A percentile compares a stretch with the other conserved stretches of the same genome.
Evolutionary conservation across 129 eudicot species (phyloP).

Genomic region (Sambucus nigra): DNA sequence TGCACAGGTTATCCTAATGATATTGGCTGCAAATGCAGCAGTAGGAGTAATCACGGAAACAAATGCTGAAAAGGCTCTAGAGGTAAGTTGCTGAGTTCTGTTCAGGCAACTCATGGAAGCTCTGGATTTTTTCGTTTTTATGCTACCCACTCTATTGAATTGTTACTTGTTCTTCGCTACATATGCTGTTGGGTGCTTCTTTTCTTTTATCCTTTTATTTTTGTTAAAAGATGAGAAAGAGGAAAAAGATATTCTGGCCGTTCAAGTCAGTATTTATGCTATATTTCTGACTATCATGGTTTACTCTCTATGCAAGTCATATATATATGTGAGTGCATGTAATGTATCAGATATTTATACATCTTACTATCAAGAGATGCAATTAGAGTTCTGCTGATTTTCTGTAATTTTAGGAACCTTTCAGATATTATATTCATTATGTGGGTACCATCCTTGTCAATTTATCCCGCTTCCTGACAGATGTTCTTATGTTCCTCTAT

Average conservation of each 20-base stretch:
- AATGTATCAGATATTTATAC: too few species aligned
- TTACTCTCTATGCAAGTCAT: background rate
- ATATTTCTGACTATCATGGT: background rate
- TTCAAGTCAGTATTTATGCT: background rate
- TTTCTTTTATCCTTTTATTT: background rate
- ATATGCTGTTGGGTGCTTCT: conserved; percentile 9
- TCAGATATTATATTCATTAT: too few species aligned
- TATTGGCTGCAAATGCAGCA: conserved; percentile 98
- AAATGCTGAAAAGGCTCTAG: conserved; percentile 96
- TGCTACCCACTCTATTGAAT: background rate
- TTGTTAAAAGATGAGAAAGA: background rate
- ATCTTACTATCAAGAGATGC: too few species aligned
- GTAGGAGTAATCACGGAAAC: conserved; percentile 99
- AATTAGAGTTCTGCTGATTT: too few species aligned
- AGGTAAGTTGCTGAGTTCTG: conserved; percentile 35
- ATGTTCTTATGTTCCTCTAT: background rate
- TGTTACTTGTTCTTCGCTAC: background rate
- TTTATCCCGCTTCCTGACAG: background rate
- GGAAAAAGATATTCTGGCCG: background rate
- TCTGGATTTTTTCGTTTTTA: background rate
- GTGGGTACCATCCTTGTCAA: too few species aligned
- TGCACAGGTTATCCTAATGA: conserved; percentile 78
- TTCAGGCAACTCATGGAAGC: background rate
- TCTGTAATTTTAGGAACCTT: too few species aligned
- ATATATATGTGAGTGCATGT: background rate